Percentiles rank a stretch among this genome's conserved stretches.
Conservation (phyloP, 208 protist species). For the Vickermania spadyakhi region DNA sequence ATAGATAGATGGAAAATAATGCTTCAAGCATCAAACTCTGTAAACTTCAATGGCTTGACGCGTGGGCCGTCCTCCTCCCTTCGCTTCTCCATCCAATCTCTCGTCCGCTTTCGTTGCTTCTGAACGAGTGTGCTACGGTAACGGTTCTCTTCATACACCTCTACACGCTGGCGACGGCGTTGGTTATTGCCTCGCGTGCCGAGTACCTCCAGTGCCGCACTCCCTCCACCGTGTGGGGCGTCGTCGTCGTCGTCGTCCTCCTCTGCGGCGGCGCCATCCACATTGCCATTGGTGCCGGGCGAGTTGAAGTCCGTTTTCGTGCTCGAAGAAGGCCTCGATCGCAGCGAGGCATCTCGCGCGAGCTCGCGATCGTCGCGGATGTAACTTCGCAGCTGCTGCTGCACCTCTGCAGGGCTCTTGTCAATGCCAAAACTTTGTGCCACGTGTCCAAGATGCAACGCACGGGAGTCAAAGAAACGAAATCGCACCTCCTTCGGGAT, state of each 20-base stretch:
- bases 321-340: not conserved
- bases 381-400: conserved; percentile 36
- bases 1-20: too few relatives aligned
- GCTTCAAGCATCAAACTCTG: conserved; percentile 70
- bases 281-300: conserved; percentile 20
- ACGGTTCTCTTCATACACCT: conserved; percentile 63
- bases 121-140: conserved; percentile 66
- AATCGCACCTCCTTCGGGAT: conserved; percentile 34
- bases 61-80: conserved; percentile 25
- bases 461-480: conserved; percentile 56
- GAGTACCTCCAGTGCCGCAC: not conserved
- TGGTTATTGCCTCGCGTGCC: not conserved
- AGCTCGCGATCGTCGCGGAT: conserved; percentile 64
- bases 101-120: conserved; percentile 74
- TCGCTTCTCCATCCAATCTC: conserved; percentile 66
- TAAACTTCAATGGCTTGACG: conserved; percentile 62
- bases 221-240: not conserved
- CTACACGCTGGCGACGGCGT: conserved; percentile 48
- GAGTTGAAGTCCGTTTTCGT: conserved; percentile 12
- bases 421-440: conserved; percentile 89
- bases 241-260: not conserved
- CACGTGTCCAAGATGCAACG: conserved; percentile 93
- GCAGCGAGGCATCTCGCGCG: conserved; percentile 20
- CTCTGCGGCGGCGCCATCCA: not conserved
- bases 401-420: conserved; percentile 78